Base-by-base conservation (phyloP, 495 filamentous ascomycete genomes). In the Cercophora newfieldiana region DNA sequence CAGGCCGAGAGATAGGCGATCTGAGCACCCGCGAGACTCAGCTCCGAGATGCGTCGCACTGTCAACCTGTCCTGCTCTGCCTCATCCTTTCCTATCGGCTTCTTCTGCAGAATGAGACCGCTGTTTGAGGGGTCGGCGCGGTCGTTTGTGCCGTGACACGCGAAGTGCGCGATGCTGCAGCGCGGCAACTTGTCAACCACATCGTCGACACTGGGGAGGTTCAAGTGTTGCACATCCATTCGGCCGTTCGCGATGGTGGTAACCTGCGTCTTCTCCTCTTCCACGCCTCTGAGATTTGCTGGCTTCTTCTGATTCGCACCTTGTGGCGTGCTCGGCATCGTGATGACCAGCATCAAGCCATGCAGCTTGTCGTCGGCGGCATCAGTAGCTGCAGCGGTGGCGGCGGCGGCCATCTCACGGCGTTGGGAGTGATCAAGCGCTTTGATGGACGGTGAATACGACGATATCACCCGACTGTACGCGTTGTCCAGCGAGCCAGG, bases 1-100 rank as follows among this genome's bases (percentile, higher is more conserved):
- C 65, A 67, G 8, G 59, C 65, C 25, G 59, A 67, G 10, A 67
- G 50, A 48, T 51, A 63, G 1, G 59, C 59, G 1, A 67, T n/a
- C 24, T 51, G 25, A 14, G 50, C 33, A 6, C 55, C 21, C 7
- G 1, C n/a, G 10, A 55, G 18, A 18, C 50, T 56, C 19, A 28
- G 30, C 18, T 51, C 24, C 14, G 48, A 56, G 1, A 47, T 26
- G 2, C 25, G 6, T 3, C 22, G 6, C 26, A 49, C 22, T 26
- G 64, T 66, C 1, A 61, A 49, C 7, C 48, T 30, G 8, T 55
- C 18, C 21, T 55, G 54, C 24, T 61, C 30, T 7, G 5, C 28
- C 7, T 37, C 47, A 22, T 16, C 10, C 25, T 37, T 19, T n/a
- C 31, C 26, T n/a, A n/a, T n/a, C n/a, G n/a, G n/a, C 0, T 29